Conservation (phyloP, 1,284 basidiomycete species). For the Grifola frondosa region DNA sequence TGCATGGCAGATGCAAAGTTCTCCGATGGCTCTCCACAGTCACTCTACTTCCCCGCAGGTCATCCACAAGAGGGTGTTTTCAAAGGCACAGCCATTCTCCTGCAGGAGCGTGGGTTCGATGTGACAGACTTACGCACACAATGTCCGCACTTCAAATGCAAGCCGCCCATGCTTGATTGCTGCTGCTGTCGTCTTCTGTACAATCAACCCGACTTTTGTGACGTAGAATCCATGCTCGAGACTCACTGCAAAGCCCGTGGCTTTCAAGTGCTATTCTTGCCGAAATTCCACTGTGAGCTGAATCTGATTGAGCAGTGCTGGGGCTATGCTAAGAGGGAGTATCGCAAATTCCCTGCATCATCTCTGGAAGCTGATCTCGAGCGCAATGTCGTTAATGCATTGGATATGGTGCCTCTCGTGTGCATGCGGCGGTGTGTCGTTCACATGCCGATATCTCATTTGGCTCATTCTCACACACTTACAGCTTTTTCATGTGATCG, state of each 20-base stretch:
- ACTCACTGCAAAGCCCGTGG: background rate
- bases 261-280: conserved; percentile 10
- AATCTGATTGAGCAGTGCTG: conserved; percentile 25
- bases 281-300: conserved; percentile 24
- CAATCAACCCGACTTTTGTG: conserved; percentile 27
- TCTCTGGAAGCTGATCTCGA: conserved; percentile 10
- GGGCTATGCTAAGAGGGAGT: conserved; percentile 18
- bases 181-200: conserved; percentile 28
- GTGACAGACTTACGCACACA: conserved; percentile 8
- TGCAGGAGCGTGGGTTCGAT: conserved; percentile 20
- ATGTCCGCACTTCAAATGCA: conserved; percentile 24
- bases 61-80: conserved; percentile 30
- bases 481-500: conserved; percentile 15
- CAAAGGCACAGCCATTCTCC: conserved; percentile 37
- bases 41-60: conserved; percentile 34
- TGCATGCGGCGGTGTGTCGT: conserved; percentile 5
- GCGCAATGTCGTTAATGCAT: conserved; percentile 7
- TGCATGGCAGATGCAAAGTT: conserved; percentile 31
- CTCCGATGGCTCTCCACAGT: conserved; percentile 30
- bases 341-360: conserved; percentile 7
- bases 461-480: too few relatives aligned
- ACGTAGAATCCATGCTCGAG: conserved; percentile 7
- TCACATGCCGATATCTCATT: background rate
- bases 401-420: conserved; percentile 8
- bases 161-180: conserved; percentile 13